A percentile compares a stretch with the other conserved stretches of the same genome.
phyloP scores from a whole-genome alignment of 345 rosid species.

The Trapa incisa region DNA sequence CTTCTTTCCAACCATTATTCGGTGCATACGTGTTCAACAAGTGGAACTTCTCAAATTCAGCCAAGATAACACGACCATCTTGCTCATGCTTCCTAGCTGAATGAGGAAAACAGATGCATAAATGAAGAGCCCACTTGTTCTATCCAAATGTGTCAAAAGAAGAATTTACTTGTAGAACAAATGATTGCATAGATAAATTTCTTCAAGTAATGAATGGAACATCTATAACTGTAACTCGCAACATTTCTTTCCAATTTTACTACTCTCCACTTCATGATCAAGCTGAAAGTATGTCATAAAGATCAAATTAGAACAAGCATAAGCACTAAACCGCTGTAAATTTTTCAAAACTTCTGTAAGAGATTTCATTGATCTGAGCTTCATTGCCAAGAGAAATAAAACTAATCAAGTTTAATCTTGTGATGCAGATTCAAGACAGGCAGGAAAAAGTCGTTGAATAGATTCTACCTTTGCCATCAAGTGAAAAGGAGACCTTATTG shows the following conservation, averaged over 20 bases:
- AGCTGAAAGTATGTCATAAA: neutral
- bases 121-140: neutral
- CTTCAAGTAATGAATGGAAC: neutral
- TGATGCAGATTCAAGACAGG: neutral
- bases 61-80: slow-evolving; percentile 90
- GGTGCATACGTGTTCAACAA: slow-evolving; percentile 82
- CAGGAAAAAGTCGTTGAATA: neutral
- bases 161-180: neutral
- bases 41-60: slow-evolving; percentile 65
- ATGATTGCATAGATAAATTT: neutral
- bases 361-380: neutral
- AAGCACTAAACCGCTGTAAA: neutral
- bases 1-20: slow-evolving; percentile 98
- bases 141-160: neutral
- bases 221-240: neutral
- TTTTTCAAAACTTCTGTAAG: neutral
- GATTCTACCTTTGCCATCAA: slow-evolving; percentile 52
- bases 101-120: slow-evolving; percentile 2
- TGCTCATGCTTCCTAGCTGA: slow-evolving; percentile 79
- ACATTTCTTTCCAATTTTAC: neutral
- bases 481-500: slow-evolving; percentile 50
- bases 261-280: neutral
- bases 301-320: neutral
- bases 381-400: neutral
- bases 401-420: neutral